These are phyloP conservation scores for Punctularia strigosozonata DNA, from an alignment of 768 basidiomycete genomes.

Conservation along the genomic window DNA sequence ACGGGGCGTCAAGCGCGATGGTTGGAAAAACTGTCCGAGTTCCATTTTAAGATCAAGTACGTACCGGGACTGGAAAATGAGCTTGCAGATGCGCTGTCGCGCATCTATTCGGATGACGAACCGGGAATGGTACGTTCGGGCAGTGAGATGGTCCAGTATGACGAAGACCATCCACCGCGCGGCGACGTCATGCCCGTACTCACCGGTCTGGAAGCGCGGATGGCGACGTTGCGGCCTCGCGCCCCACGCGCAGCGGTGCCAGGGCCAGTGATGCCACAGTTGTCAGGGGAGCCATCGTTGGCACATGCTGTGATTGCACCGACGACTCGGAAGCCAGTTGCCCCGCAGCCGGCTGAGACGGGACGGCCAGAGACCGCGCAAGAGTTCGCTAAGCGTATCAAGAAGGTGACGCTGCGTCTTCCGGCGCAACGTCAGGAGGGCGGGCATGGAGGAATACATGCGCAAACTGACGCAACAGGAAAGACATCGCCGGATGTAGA, in stretches of 20 bases:
- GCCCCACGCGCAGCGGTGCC: no score
- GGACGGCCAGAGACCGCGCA: not conserved
- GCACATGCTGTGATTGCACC: not conserved
- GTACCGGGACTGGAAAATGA: slow-evolving; percentile 20
- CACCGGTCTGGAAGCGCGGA: not conserved
- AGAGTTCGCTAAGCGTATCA: not conserved
- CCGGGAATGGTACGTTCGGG: not conserved
- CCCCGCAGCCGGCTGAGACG: not conserved
- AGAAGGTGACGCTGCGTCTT: not conserved
- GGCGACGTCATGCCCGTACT: not conserved
- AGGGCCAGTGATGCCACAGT: no score
- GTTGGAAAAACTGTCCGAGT: slow-evolving; percentile 21
- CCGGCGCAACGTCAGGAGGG: not conserved
- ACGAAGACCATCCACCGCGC: not conserved
- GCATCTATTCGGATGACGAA: slow-evolving; percentile 3
- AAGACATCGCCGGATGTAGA: not conserved
- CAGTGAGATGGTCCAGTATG: not conserved
- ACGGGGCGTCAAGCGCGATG: slow-evolving; percentile 23
- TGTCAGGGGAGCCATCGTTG: no score
- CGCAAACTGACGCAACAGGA: not conserved
- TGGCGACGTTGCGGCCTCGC: not conserved
- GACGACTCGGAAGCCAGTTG: not conserved
- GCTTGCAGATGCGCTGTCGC: slow-evolving; percentile 17
- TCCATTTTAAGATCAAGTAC: slow-evolving; percentile 17
- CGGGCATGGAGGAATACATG: not conserved